Evolutionary conservation across 106 monocot species (phyloP), one percentile per base, ranked within the genome.

Genomic region (Allium sativum): DNA sequence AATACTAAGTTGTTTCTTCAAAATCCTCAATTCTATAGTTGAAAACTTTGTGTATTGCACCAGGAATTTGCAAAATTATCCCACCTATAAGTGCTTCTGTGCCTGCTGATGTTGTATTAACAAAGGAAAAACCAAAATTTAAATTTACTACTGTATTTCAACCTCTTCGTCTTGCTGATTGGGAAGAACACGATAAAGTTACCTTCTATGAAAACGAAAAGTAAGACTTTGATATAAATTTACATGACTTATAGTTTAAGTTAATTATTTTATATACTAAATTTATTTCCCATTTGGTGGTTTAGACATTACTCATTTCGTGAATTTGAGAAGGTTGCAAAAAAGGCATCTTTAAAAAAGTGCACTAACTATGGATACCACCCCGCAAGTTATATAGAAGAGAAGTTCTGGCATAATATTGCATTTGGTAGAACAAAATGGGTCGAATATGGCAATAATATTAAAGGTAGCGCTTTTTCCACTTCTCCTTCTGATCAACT

Each of bases 401-500:
- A 95, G 62, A 83, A 95, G 64, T 95, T 95, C 67, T 95, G 94
- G 94, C 89, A 73, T 54, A 86, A 95, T 81, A 84, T 95, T 76
- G 76, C 84, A 66, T 79, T 70, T 66, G 86, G 94, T 40, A 95
- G 81, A 67, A 82, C 80, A 57, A 86, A 86, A 17, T 81, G 45
- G 48, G 89, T 95, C 50, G 94, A 95, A 58, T 95, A 95, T 79
- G 94, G 86, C 10, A 86, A 89, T 75, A 89, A 95, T 66, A 66
- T 95, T 82, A 89, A 95, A 77, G 94, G 94, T 18, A 95, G 89
- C 77, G 94, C 90, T 40, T 95, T 95, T 72, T 95, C 94, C 53
- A 74, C 83, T 13, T 86, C 83, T 60, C 76, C 79, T 52, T 73
- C n/a, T 58, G 94, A 95, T 70, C 83, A 72, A 70, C 86, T 95